Percentiles rank a stretch among this genome's conserved stretches.
Evolutionary conservation across 1,284 basidiomycete genomes (phyloP).

Genomic region (Cryptococcus floricola): DNA sequence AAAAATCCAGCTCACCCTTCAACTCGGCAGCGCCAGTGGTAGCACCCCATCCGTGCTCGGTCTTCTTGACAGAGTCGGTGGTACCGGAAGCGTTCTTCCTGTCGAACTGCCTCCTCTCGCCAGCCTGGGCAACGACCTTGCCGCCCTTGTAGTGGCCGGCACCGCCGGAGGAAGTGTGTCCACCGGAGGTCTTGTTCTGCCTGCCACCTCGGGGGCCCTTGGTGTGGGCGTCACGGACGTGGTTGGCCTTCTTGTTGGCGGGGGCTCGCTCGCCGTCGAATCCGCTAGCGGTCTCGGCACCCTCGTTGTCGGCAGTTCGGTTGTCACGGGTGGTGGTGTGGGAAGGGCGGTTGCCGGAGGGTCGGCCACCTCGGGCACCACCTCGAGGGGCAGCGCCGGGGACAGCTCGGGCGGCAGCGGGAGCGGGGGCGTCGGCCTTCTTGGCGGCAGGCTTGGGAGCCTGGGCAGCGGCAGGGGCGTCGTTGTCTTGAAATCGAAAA

Average conservation of each 20-base stretch:
- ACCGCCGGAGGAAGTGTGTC: constrained; percentile 30
- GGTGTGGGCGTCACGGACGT: constrained; percentile 43
- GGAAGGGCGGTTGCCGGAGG: constrained; percentile 35
- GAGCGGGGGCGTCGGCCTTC: constrained; percentile 22
- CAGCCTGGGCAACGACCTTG: constrained; percentile 33
- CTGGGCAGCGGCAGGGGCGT: constrained; percentile 35
- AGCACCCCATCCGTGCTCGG: constrained; percentile 87
- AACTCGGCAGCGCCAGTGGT: constrained; percentile 75
- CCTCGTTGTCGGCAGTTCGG: constrained; percentile 29
- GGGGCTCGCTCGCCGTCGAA: constrained; percentile 49
- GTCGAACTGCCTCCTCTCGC: constrained; percentile 42
- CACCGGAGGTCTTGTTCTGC: constrained; percentile 36
- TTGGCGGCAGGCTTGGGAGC: constrained; percentile 24
- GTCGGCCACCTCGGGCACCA: constrained; percentile 23
- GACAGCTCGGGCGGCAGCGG: constrained; percentile 28
- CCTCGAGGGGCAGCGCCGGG: constrained; percentile 33
- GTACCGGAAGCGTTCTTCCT: constrained; percentile 33
- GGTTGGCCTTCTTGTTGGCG: constrained; percentile 30
- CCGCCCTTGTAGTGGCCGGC: constrained; percentile 24
- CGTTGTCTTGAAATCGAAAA: constrained; percentile 33
- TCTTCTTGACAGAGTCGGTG: constrained; percentile 82
- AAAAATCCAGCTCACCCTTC: constrained; percentile 53
- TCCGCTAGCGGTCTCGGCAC: constrained; percentile 36
- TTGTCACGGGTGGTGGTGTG: constrained; percentile 41
- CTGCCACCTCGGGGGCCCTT: constrained; percentile 43